These are phyloP conservation scores for Trichocomaceae sp. DNA, from an alignment of 2,329 filamentous ascomycete genomes.

Conservation along the genomic window DNA sequence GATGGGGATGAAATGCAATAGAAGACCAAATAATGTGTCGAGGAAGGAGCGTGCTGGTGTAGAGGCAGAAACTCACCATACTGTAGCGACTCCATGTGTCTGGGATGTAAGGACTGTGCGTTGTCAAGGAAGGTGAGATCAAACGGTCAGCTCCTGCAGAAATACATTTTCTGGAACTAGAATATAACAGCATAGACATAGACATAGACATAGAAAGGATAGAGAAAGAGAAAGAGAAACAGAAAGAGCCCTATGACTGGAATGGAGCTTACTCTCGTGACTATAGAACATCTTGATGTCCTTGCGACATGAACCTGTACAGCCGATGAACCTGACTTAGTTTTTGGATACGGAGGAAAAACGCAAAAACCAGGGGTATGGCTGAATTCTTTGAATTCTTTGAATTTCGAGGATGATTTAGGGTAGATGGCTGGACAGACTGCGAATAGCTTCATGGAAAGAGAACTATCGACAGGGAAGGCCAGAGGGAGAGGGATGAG, in stretches of 20 bases:
- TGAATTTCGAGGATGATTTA: not conserved
- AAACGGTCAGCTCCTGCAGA: conserved; percentile 1
- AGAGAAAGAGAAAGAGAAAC: not conserved
- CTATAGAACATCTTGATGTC: conserved; percentile 74
- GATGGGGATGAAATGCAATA: not conserved
- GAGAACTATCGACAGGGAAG: not conserved
- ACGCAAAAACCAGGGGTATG: not conserved
- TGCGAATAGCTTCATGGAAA: not conserved
- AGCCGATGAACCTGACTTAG: not conserved
- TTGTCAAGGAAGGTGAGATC: conserved; percentile 6
- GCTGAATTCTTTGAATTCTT: not conserved
- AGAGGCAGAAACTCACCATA: conserved; percentile 60
- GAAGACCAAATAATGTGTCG: not conserved
- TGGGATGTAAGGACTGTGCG: conserved; percentile 66
- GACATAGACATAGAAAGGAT: too few relatives aligned
- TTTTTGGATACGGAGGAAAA: not conserved
- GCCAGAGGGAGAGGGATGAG: not conserved
- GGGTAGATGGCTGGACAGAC: not conserved
- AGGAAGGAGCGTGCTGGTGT: conserved; percentile 1
- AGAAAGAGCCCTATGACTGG: not conserved
- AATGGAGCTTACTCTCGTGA: conserved; percentile 66
- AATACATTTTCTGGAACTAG: not conserved
- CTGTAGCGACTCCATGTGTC: conserved; percentile 86
- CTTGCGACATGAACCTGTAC: not conserved
- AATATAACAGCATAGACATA: not conserved